Base-by-base conservation (phyloP, 2,329 filamentous ascomycete genomes). In the Colletotrichum echinochloae region DNA sequence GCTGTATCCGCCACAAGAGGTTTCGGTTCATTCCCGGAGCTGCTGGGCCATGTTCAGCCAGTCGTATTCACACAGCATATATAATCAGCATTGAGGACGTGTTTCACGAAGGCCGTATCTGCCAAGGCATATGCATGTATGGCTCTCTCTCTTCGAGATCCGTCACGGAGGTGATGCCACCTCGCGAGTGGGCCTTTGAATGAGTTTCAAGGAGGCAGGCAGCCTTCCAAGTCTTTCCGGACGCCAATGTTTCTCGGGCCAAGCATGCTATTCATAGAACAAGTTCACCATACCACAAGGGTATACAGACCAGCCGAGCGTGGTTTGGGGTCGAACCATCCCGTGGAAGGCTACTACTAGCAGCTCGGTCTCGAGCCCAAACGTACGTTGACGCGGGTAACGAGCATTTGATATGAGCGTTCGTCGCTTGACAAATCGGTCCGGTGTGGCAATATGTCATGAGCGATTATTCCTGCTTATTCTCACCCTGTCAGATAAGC, bases 21-120 rank as follows among this genome's bases (percentile, higher is more conserved):
- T 67, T 68, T 54, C 46, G 49, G 46, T 70, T 60, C 23, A 59
- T 49, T 54, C 39, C 46, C 48, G 49, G 57, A 37, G 44, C 48
- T 18, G 46, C 26, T 46, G 49, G 56, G 56, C 37, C 30, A 8
- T 9, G 26, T 18, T 30, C 7, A 28, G 5, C 23, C 7, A 28
- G 5, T 55, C 37, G 12, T 54, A 20, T 35, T 35, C 18, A 23
- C n/a, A 44, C 18, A n/a, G 16, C 1, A 39, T n/a, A n/a, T n/a
- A n/a, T n/a, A n/a, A n/a, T n/a, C n/a, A n/a, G n/a, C n/a, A 28
- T 37, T 26, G 26, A 14, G 20, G 60, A 26, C 37, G 44, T 41
- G 68, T 68, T 54, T 71, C 68, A 71, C 68, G 52, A 71, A 49
- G 41, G 52, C 67, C 54, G 37, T 52, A 60, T 59, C 57, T 51